Conservation (phyloP, 495 filamentous ascomycete species). For the Cladorrhinum samala region DNA sequence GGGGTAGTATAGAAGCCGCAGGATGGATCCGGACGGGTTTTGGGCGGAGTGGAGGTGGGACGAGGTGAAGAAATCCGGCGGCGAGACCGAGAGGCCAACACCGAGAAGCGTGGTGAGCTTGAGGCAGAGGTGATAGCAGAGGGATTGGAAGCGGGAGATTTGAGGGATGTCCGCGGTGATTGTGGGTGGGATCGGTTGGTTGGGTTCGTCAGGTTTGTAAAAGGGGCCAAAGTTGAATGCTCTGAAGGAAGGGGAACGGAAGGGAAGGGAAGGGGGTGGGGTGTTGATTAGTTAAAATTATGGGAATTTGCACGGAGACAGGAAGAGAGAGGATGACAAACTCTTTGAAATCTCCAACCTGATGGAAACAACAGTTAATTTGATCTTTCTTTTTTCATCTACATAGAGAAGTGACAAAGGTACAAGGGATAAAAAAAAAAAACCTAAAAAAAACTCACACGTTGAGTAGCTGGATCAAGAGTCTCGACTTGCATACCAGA, state of each 20-base stretch:
- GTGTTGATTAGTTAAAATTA: too few relatives aligned
- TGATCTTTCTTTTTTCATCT: too few relatives aligned
- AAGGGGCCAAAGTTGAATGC: constrained; percentile 91
- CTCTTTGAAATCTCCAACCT: constrained; percentile 94
- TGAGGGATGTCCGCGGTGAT: constrained; percentile 55
- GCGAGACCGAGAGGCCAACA: constrained; percentile 49
- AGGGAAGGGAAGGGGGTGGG: neutral
- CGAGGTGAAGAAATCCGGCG: constrained; percentile 61
- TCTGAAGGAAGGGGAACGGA: constrained; percentile 37
- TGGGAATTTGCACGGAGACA: neutral
- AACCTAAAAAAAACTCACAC: constrained; percentile 41
- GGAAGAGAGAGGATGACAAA: constrained; percentile 29
- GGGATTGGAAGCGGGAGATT: constrained; percentile 56
- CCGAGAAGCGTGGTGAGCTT: constrained; percentile 70
- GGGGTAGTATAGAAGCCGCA: constrained; percentile 81
- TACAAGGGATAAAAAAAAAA: neutral
- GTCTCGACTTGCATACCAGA: constrained; percentile 81
- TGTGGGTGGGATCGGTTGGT: constrained; percentile 68
- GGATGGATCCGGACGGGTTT: constrained; percentile 64
- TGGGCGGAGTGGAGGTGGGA: constrained; percentile 57
- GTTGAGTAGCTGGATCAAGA: constrained; percentile 76
- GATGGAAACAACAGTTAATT: neutral
- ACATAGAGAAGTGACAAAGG: too few relatives aligned
- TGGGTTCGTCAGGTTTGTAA: constrained; percentile 57
- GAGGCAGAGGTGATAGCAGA: constrained; percentile 68